phyloP scores from a whole-genome alignment of 768 basidiomycete species.

The Boletus vinaceobasis region DNA sequence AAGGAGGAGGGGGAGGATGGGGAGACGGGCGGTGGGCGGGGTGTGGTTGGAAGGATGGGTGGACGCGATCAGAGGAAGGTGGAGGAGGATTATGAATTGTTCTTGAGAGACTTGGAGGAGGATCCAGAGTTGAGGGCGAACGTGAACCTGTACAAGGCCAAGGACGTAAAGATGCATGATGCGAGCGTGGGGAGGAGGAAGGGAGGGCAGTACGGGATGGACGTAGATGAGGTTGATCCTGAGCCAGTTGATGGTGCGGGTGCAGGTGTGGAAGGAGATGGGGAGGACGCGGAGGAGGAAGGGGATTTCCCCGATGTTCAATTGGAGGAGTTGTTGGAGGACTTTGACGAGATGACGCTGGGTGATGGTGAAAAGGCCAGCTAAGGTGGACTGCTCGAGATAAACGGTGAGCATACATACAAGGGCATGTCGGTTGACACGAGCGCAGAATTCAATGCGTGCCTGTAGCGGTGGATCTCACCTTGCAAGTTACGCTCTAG shows the following conservation, averaged over 20 bases:
- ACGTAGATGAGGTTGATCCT: conserved; percentile 52
- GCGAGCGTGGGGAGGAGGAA: conserved; percentile 25
- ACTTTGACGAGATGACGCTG: conserved; percentile 89
- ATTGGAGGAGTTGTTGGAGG: conserved; percentile 83
- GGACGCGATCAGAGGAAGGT: conserved; percentile 90
- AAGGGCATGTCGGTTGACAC: background rate
- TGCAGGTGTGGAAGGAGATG: conserved; percentile 22
- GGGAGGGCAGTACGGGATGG: conserved; percentile 47
- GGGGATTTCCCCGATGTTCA: conserved; percentile 85
- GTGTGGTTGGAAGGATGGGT: conserved; percentile 87
- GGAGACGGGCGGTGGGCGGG: conserved; percentile 70
- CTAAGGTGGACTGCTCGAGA: background rate
- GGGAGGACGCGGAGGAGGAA: conserved; percentile 61
- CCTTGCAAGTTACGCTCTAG: background rate
- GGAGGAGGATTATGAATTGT: conserved; percentile 94
- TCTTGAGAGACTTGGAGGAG: conserved; percentile 92
- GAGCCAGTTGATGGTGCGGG: conserved; percentile 21
- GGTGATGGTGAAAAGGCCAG: conserved; percentile 34
- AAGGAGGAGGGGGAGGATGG: conserved; percentile 89
- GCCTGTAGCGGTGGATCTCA: too few relatives aligned
- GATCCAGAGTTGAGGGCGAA: conserved; percentile 85
- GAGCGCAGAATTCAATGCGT: background rate
- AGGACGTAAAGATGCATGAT: conserved; percentile 50
- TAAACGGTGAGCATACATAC: too few relatives aligned
- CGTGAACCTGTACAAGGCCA: conserved; percentile 84